Evolutionary conservation across 495 filamentous ascomycete species (phyloP), one percentile per base, ranked within the genome.

Genomic region (Daldinia childiae): DNA sequence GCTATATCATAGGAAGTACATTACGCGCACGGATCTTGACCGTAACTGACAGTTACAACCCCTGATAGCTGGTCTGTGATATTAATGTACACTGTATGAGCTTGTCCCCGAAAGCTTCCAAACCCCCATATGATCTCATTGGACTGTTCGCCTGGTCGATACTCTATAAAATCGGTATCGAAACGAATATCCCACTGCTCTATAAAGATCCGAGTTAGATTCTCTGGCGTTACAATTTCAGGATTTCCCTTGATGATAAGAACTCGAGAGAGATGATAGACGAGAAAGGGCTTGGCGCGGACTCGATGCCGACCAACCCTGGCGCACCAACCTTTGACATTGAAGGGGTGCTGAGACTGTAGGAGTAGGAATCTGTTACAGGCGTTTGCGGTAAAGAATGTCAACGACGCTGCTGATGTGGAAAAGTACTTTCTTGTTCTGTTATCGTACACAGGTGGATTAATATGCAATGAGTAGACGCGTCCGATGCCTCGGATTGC

Each of bases 401-500:
- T 74, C 3, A 83, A 21, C 19, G 79, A 80, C 1, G 78, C 81
- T 0, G 80, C 77, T 0, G 71, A 62, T 3, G 72, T 77, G 0
- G 17, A 4, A 4, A 76, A 70, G 2, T 48, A 58, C 2, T 54
- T 39, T 6, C 57, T 51, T n/a, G 9, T 19, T 27, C 43, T 34
- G 0, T 45, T n/a, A 26, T 45, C 3, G 2, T 58, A 41, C 4
- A 60, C 36, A 0, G 79, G 69, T 0, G 62, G 61, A n/a, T 75
- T 73, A 26, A 83, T 71, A 29, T 79, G 68, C 1, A 73, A 58
- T 12, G 75, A 76, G 11, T 55, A 80, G 0, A 82, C 34, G 3
- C 77, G 77, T 0, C 80, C 81, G 0, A 74, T 48, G 43, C 69
- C 48, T 7, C 80, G 69, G 30, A 83, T 75, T 0, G 51, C 17